Base-by-base conservation (phyloP, 345 rosid genomes). In the Ailanthus altissimus region DNA sequence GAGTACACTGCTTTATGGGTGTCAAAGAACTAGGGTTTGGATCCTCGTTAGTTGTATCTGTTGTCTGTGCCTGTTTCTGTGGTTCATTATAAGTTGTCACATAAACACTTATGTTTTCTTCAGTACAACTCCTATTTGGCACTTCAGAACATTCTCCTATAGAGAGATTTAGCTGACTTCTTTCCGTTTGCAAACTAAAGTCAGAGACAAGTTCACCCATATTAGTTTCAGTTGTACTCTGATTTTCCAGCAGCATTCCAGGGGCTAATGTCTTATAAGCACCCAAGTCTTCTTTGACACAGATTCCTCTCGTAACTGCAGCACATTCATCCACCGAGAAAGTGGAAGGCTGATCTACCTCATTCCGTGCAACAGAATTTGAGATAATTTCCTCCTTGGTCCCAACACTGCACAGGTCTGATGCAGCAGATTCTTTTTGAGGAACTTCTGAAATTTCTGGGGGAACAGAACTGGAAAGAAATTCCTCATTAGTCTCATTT, bases 141-240 rank as follows among this genome's bases (percentile, higher is more conserved):
- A 75, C 78, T 76, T 85, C 86, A 46, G 78, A 70, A 72, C 77
- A 69, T 72, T 54, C 71, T 79, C 75, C 87, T 47, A 74, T 60
- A n/a, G 80, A 47, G 32, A 74, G 56, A 67, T 57, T n/a, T 15
- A 5, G 32, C 32, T 73, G 79, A 67, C 38, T 71, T 56, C 54
- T 79, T 61, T 70, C 79, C 12, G 53, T 73, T 65, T 38, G 66
- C 25, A 63, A 21, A 62, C 72, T 5, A n/a, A 70, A 72, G 73
- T 18, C 9, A 45, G 65, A 54, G 26, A 72, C 70, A 50, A 42
- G 70, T 63, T 76, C 76, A 59, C 74, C 80, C 70, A 26, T 73
- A 32, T 20, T 53, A 18, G 76, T 54, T 36, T 14, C 25, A 46
- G 36, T 20, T 38, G 73, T 18, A 72, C 47, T 51, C 65, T 23